These are phyloP conservation scores for Chenopodium album DNA, from an alignment of 148 eudicot species.

Conservation along the genomic window DNA sequence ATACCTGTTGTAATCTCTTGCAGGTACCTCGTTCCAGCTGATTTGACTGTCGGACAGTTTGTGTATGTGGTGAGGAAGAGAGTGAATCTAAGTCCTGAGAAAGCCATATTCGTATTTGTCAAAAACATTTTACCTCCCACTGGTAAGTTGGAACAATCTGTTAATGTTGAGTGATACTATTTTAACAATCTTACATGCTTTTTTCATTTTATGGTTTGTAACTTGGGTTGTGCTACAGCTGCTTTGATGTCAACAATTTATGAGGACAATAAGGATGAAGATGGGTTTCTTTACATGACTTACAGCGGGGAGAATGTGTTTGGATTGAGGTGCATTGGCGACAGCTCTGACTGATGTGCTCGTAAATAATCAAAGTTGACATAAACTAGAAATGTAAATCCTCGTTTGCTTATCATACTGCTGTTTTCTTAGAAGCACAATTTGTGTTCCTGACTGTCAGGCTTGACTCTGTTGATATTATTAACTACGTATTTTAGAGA, in stretches of 20 bases:
- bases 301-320: slow-evolving; percentile 79
- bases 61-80: slow-evolving; percentile 57
- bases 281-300: slow-evolving; percentile 65
- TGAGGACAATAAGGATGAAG: slow-evolving; percentile 66
- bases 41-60: slow-evolving; percentile 56
- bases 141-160: slow-evolving; percentile 31
- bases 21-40: slow-evolving; percentile 59
- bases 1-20: slow-evolving; percentile 2
- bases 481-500: not conserved
- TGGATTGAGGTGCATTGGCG: slow-evolving; percentile 29
- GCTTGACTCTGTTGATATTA: not conserved
- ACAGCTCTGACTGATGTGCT: slow-evolving; percentile 5
- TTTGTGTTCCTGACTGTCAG: not conserved
- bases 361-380: slow-evolving; percentile 5
- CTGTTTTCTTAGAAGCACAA: not conserved
- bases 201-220: not conserved
- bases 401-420: not conserved
- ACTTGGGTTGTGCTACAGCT: slow-evolving; percentile 29
- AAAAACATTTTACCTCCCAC: slow-evolving; percentile 55
- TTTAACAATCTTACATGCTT: not conserved
- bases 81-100: slow-evolving; percentile 52
- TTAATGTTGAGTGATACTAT: not conserved
- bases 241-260: slow-evolving; percentile 56
- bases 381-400: slow-evolving; percentile 20
- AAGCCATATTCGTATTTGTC: slow-evolving; percentile 54